These are phyloP conservation scores for Exserohilum turcica DNA, from an alignment of 2,329 filamentous ascomycete species.

Conservation along the genomic window DNA sequence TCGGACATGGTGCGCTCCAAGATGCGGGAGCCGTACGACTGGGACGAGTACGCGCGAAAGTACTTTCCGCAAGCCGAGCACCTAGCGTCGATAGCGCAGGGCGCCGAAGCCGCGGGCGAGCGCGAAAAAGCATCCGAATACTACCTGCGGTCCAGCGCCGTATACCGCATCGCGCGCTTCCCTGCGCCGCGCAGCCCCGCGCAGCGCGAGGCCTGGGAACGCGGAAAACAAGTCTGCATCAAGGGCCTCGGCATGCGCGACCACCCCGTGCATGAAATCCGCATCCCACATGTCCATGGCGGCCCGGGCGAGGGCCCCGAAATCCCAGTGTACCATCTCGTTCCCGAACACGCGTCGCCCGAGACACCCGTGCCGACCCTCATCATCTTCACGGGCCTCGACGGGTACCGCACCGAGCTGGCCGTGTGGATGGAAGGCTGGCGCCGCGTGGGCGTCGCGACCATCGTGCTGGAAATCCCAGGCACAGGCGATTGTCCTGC, in stretches of 20 bases:
- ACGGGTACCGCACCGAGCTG: conserved; percentile 64
- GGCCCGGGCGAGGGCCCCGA: conserved; percentile 57
- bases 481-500: conserved; percentile 64
- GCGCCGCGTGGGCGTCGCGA: conserved; percentile 56
- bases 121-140: conserved; percentile 62
- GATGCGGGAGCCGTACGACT: conserved; percentile 68
- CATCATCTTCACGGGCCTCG: conserved; percentile 63
- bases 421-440: conserved; percentile 59
- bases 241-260: conserved; percentile 55
- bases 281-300: conserved; percentile 63
- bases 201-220: conserved; percentile 67
- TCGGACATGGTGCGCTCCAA: conserved; percentile 64
- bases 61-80: conserved; percentile 66
- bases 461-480: conserved; percentile 61
- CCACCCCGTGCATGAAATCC: conserved; percentile 66
- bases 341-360: conserved; percentile 56
- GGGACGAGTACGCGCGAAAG: conserved; percentile 65
- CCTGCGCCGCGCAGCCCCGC: conserved; percentile 58
- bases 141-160: conserved; percentile 61
- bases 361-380: conserved; percentile 57
- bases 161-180: conserved; percentile 76
- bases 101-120: conserved; percentile 57
- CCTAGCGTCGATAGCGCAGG: conserved; percentile 60
- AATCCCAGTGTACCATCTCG: conserved; percentile 69
- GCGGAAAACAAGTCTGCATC: conserved; percentile 67